Evolutionary conservation across 2,329 filamentous ascomycete species (phyloP).

Genomic region (Thelonectria rubi): DNA sequence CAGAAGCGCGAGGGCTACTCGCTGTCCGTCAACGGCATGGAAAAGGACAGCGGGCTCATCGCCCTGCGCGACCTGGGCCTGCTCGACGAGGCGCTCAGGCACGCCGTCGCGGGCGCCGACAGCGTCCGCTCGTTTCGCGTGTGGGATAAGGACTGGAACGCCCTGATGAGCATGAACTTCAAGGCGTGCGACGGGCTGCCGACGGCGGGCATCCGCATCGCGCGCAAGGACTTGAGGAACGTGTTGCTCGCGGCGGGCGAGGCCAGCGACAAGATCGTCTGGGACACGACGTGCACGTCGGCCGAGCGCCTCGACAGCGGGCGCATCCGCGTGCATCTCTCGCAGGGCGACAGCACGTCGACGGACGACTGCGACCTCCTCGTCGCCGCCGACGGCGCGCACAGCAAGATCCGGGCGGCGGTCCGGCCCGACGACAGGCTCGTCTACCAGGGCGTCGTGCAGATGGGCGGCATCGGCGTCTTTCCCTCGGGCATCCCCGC

Average conservation of each 20-base stretch:
- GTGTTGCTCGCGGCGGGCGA: slow-evolving; percentile 3
- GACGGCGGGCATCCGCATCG: slow-evolving; percentile 12
- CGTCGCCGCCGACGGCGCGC: slow-evolving; percentile 53
- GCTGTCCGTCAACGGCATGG: slow-evolving; percentile 13
- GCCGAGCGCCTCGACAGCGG: slow-evolving; percentile 11
- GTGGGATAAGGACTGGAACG: slow-evolving; percentile 21
- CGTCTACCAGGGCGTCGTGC: slow-evolving; percentile 47
- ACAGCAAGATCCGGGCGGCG: slow-evolving; percentile 47
- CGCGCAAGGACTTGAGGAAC: slow-evolving; percentile 10
- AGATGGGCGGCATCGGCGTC: slow-evolving; percentile 46
- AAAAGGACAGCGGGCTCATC: slow-evolving; percentile 14
- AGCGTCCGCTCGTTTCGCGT: slow-evolving; percentile 11
- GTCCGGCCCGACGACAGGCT: slow-evolving; percentile 49
- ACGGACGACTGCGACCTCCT: slow-evolving; percentile 48
- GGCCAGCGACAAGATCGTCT: neutral
- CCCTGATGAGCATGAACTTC: slow-evolving; percentile 3
- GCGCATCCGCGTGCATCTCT: slow-evolving; percentile 13
- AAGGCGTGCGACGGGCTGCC: slow-evolving; percentile 11
- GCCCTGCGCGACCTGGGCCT: slow-evolving; percentile 10
- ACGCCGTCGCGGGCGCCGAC: slow-evolving; percentile 1
- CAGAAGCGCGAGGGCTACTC: slow-evolving; percentile 12
- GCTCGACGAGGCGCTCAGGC: slow-evolving; percentile 7
- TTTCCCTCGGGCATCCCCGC: slow-evolving; percentile 46
- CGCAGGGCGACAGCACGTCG: neutral
- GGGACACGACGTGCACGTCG: slow-evolving; percentile 13